Evolutionary conservation across 108 stramenopile genomes (phyloP), one percentile per base, ranked within the genome.

Genomic region (Schizochytrium sp.): DNA sequence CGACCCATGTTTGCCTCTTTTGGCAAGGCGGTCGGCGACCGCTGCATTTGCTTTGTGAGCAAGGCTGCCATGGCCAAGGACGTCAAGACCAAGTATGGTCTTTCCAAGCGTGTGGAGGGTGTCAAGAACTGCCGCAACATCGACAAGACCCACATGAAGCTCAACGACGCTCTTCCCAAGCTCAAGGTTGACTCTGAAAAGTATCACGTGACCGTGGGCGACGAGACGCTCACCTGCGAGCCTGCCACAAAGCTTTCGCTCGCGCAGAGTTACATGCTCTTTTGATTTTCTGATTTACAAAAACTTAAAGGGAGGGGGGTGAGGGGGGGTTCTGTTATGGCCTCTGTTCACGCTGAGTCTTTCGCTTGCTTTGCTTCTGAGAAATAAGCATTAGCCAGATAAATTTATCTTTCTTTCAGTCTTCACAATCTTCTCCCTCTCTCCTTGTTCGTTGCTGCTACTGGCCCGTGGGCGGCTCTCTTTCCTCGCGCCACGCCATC

Each of bases 121-220:
- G 97, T 98, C 21, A 91, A 76, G 28, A 92, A 93, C 14, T 97
- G 97, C 91, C 93, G 97, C 3, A 87, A 90, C 5, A 72, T 99
- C 25, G 95, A 93, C 88, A 99, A 99, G 92, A 91, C 92, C 59
- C 97, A 99, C 91, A 98, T 99, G 98, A 91, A 96, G 28, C 91
- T 96, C 60, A 99, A 99, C 91, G 91, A 96, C 93, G 90, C 91
- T 41, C 92, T 94, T 43, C 98, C 98, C n/a, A 93, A 95, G 51
- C 94, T 99, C 88, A 91, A 92, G 58, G 97, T 98, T 34, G 94
- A 99, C 92, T 96, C 98, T 12, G 98, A 99, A 94, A 98, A 97
- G 0, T 99, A 97, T 92, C 93, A 97, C 90, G 98, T 98, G 55
- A 92, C 93, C 28, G 98, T 97, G 4, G 95, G 98, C 94, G 97